Evolutionary conservation across 2,329 filamentous ascomycete species (phyloP).

Genomic region (Fonsecaea erecta): DNA sequence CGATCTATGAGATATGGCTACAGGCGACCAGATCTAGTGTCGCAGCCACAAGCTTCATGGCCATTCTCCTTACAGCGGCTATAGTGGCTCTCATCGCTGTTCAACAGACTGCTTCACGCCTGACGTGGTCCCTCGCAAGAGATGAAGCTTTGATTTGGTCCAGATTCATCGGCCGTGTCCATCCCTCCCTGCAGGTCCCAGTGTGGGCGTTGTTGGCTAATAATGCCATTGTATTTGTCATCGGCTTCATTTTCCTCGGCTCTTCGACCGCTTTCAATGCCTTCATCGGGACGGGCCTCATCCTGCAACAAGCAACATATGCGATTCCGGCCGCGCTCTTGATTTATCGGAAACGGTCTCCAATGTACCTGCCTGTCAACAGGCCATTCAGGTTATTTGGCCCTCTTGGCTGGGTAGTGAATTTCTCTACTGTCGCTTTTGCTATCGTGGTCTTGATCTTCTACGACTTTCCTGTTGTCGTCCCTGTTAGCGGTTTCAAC

Average conservation of each 20-base stretch:
- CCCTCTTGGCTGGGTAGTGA: conserved; percentile 40
- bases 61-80: conserved; percentile 22
- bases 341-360: conserved; percentile 39
- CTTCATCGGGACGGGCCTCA: conserved; percentile 37
- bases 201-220: conserved; percentile 38
- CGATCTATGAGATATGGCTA: conserved; percentile 35
- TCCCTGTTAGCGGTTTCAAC: conserved; percentile 39
- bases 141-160: conserved; percentile 36
- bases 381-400: conserved; percentile 19
- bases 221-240: conserved; percentile 35
- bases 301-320: conserved; percentile 35
- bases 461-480: conserved; percentile 41
- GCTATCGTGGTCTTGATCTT: conserved; percentile 40
- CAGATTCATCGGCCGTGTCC: conserved; percentile 28
- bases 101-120: conserved; percentile 39
- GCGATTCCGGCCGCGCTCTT: conserved; percentile 41
- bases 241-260: conserved; percentile 41
- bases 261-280: conserved; percentile 41
- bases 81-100: conserved; percentile 38
- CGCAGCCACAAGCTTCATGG: conserved; percentile 32
- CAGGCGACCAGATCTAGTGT: conserved; percentile 30
- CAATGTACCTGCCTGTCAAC: conserved; percentile 32
- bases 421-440: conserved; percentile 39
- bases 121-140: conserved; percentile 42
- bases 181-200: conserved; percentile 36